Base-by-base conservation (phyloP, 768 basidiomycete species). In the Auriscalpium vulgare region DNA sequence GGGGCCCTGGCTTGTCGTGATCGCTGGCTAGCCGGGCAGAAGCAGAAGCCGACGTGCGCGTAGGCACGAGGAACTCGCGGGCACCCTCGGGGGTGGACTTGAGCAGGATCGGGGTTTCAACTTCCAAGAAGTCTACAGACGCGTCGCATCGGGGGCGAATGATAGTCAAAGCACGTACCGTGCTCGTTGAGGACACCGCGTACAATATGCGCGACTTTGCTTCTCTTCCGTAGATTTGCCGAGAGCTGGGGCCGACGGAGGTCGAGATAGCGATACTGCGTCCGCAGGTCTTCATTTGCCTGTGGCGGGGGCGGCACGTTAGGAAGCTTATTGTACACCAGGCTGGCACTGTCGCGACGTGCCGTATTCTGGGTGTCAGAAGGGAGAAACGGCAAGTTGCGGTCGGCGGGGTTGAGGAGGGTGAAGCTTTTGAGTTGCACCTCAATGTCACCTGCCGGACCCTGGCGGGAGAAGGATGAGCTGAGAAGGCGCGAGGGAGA, bases 51-150 rank as follows among this genome's bases (percentile, higher is more conserved):
- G 53, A 50, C 43, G 37, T 43, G 37, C 57, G 63, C 10, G 61
- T 61, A 37, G 59, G 61, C 23, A 58, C 56, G 34, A 59, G 57
- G 48, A 53, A 97, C 68, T 97, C 94, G 62, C 94, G 80, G 1
- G 94, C 95, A 35, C 94, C 94, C 74, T 97, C 95, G 19, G 93
- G 92, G 2, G 93, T 88, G 8, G 94, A 95, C 67, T 88, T 85
- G 34, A 97, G 79, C 19, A 97, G 78, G 53, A 93, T 78, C 29
- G 95, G 95, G 0, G 95, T 97, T 69, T 97, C 95, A 36, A 97
- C 89, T 68, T 97, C 95, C 53, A 84, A 76, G 70, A 97, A 97
- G 64, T 81, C 95, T 97, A 54, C 63, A 56, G 47, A 49, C 54
- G 62, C 21, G 56, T 55, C 38, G 54, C 16, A 29, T 56, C 45